A percentile compares a stretch with the other conserved stretches of the same genome.
Evolutionary conservation across 495 filamentous ascomycete genomes (phyloP).

Genomic region (Mycothermus thermophilus): DNA sequence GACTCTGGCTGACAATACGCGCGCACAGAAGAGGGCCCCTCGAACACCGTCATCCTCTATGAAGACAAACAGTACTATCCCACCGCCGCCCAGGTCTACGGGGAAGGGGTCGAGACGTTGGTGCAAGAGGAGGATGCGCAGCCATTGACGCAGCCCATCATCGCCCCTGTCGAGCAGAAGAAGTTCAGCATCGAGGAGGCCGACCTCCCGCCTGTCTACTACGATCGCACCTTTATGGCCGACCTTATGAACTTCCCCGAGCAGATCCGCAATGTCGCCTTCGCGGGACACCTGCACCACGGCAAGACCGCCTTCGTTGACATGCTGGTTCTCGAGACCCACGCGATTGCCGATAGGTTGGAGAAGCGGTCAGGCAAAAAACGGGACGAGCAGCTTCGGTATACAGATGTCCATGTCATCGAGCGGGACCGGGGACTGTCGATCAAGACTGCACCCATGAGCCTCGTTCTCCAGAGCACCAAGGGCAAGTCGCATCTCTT

Average conservation of each 20-base stretch:
- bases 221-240: slow-evolving; percentile 77
- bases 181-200: slow-evolving; percentile 89
- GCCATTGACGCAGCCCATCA: slow-evolving; percentile 78
- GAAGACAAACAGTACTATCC: slow-evolving; percentile 99
- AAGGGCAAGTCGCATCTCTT: slow-evolving; percentile 92
- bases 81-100: slow-evolving; percentile 88
- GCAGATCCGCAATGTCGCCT: slow-evolving; percentile 79
- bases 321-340: slow-evolving; percentile 91
- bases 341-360: slow-evolving; percentile 63
- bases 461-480: slow-evolving; percentile 69
- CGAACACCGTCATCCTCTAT: slow-evolving; percentile 90
- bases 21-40: slow-evolving; percentile 63
- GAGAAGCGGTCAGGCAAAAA: slow-evolving; percentile 69
- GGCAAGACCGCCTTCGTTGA: slow-evolving; percentile 98
- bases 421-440: slow-evolving; percentile 87
- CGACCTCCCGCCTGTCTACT: slow-evolving; percentile 77
- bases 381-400: slow-evolving; percentile 80
- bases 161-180: slow-evolving; percentile 83
- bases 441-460: slow-evolving; percentile 91
- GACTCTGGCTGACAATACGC: too few relatives aligned
- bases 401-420: slow-evolving; percentile 81
- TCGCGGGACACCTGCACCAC: slow-evolving; percentile 90
- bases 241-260: slow-evolving; percentile 94
- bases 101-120: slow-evolving; percentile 81
- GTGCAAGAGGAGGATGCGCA: slow-evolving; percentile 97